A percentile compares a stretch with the other conserved stretches of the same genome.
These are phyloP conservation scores for Diplodia mutila DNA, from an alignment of 2,329 filamentous ascomycete genomes.

Conservation along the genomic window DNA sequence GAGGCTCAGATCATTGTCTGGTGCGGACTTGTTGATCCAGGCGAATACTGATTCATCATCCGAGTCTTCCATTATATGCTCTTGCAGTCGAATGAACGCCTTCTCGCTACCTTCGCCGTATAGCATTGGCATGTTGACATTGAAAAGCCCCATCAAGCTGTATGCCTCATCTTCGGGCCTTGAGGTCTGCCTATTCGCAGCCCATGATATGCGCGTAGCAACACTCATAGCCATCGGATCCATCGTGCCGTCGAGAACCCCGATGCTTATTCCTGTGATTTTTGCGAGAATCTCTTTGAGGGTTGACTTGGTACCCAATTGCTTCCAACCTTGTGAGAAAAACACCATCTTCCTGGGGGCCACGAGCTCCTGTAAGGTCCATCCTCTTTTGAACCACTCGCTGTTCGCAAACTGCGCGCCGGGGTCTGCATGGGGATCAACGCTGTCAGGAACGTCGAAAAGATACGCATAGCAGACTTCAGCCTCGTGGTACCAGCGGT, in stretches of 20 bases:
- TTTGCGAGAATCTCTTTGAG: background rate
- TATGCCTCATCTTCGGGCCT: slow-evolving; percentile 23
- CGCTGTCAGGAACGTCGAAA: slow-evolving; percentile 23
- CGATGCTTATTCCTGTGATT: background rate
- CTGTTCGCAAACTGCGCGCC: background rate
- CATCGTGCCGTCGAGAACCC: background rate
- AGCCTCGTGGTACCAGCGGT: slow-evolving; percentile 29
- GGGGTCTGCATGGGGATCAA: background rate
- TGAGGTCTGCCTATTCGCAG: background rate
- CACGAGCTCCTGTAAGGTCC: slow-evolving; percentile 27
- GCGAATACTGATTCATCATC: too few species aligned
- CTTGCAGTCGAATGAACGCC: background rate
- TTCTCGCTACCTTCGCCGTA: slow-evolving; percentile 27
- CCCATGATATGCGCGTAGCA: slow-evolving; percentile 25
- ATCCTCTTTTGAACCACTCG: slow-evolving; percentile 25
- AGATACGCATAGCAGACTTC: slow-evolving; percentile 29
- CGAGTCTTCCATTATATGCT: background rate
- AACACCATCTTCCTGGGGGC: slow-evolving; percentile 21
- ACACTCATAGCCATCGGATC: background rate
- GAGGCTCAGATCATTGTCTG: background rate
- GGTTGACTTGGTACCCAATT: background rate
- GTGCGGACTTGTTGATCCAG: too few species aligned
- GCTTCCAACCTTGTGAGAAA: slow-evolving; percentile 9
- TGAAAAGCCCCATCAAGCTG: slow-evolving; percentile 25
- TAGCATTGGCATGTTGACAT: slow-evolving; percentile 25